These are phyloP conservation scores for Athelia psychrophila DNA, from an alignment of 1,284 basidiomycete species.

Conservation along the genomic window DNA sequence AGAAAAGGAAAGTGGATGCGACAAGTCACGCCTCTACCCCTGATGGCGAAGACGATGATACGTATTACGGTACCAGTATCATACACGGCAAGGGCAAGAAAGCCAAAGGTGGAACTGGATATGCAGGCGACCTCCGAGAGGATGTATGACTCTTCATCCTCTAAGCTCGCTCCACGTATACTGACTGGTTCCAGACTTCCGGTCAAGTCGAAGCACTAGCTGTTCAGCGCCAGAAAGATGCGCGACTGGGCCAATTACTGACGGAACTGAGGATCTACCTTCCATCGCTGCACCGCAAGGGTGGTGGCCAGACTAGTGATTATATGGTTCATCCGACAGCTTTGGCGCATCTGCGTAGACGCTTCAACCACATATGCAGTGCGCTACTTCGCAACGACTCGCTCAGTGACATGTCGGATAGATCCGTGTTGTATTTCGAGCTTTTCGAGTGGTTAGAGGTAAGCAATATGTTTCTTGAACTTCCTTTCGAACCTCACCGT, in stretches of 20 bases:
- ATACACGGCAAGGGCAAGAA: conserved; percentile 44
- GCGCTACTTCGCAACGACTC: conserved; percentile 87
- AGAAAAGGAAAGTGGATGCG: conserved; percentile 49
- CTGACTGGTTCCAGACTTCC: conserved; percentile 48
- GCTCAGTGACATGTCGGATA: conserved; percentile 88
- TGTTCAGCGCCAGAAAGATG: conserved; percentile 70
- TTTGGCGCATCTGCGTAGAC: conserved; percentile 82
- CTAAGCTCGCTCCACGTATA: background rate
- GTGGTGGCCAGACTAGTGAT: conserved; percentile 77
- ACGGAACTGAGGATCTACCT: conserved; percentile 73
- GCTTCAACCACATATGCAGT: conserved; percentile 85
- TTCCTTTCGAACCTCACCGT: conserved; percentile 4
- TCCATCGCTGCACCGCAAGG: conserved; percentile 70
- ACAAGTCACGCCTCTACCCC: conserved; percentile 21
- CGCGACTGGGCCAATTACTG: conserved; percentile 66
- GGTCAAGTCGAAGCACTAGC: conserved; percentile 76
- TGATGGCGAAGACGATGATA: conserved; percentile 52
- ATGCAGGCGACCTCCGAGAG: conserved; percentile 76
- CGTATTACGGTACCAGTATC: conserved; percentile 40
- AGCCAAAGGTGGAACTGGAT: conserved; percentile 76
- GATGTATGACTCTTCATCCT: conserved; percentile 57
- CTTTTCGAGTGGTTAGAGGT: conserved; percentile 91
- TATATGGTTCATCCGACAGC: conserved; percentile 87
- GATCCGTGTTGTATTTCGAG: conserved; percentile 83
- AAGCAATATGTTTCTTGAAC: conserved; percentile 12